Evolutionary conservation across 2,329 filamentous ascomycete genomes (phyloP).

Genomic region (Hirsutella minnesotensis): DNA sequence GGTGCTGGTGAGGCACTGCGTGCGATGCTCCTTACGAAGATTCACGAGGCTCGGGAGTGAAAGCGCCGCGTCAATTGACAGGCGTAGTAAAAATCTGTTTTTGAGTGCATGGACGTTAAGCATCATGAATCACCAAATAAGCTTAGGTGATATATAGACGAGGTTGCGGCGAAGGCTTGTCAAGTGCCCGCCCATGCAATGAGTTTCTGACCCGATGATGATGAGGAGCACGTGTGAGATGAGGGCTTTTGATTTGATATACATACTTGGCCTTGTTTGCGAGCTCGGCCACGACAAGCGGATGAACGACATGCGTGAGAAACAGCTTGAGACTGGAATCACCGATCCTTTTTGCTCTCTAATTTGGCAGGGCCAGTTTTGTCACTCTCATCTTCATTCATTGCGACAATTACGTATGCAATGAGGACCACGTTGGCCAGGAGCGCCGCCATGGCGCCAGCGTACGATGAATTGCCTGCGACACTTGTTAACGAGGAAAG

Average conservation of each 20-base stretch:
- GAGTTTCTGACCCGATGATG: constrained; percentile 8
- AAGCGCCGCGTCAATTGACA: not conserved
- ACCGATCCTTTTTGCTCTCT: constrained; percentile 39
- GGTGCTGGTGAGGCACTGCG: no score
- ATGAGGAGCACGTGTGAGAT: no score
- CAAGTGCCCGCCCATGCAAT: constrained; percentile 2
- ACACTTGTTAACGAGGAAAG: constrained; percentile 4
- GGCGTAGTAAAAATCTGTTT: not conserved
- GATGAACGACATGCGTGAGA: not conserved
- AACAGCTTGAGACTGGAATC: constrained; percentile 13
- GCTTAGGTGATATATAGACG: constrained; percentile 10
- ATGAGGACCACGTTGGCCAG: constrained; percentile 87
- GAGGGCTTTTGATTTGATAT: no score
- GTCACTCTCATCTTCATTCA: constrained; percentile 65
- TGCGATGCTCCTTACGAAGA: not conserved
- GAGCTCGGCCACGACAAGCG: no score
- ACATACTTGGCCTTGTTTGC: no score
- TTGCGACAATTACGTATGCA: constrained; percentile 82
- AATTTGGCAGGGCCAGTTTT: constrained; percentile 28
- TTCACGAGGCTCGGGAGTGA: constrained; percentile 4
- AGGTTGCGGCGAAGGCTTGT: constrained; percentile 3
- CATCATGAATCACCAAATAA: constrained; percentile 10
- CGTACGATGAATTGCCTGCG: constrained; percentile 76
- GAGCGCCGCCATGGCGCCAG: constrained; percentile 73
- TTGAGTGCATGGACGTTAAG: constrained; percentile 6